Evolutionary conservation across 2,329 filamentous ascomycete species (phyloP).

Genomic region (Paecilomyces variotii): DNA sequence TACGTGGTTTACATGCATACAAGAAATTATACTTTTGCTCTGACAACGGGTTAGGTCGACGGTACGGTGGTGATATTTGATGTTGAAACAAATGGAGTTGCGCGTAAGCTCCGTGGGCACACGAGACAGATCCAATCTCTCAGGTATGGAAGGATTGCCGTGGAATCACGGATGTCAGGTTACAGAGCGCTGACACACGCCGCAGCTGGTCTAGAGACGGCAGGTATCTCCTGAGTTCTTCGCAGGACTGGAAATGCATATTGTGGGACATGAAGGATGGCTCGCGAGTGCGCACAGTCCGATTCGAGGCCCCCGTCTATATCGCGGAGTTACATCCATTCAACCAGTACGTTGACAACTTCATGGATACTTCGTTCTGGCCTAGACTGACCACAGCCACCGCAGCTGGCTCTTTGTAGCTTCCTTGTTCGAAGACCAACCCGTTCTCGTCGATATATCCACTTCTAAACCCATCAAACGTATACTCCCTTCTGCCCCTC

Average conservation of each 20-base stretch:
- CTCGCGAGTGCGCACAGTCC: slow-evolving; percentile 68
- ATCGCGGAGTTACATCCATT: slow-evolving; percentile 90
- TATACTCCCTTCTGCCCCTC: slow-evolving; percentile 71
- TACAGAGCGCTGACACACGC: slow-evolving; percentile 2
- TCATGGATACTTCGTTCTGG: background rate
- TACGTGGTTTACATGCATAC: slow-evolving; percentile 29
- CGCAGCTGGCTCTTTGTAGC: slow-evolving; percentile 76
- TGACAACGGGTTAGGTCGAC: slow-evolving; percentile 49
- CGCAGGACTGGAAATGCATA: slow-evolving; percentile 93
- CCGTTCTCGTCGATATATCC: slow-evolving; percentile 75
- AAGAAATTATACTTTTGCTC: slow-evolving; percentile 7
- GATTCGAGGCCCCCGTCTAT: slow-evolving; percentile 88
- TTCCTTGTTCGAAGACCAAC: slow-evolving; percentile 88
- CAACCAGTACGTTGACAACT: slow-evolving; percentile 59
- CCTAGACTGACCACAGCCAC: slow-evolving; percentile 1
- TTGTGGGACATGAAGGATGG: slow-evolving; percentile 83
- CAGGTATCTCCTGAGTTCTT: slow-evolving; percentile 82
- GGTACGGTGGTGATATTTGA: slow-evolving; percentile 95
- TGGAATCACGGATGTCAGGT: background rate
- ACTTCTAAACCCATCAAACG: slow-evolving; percentile 64
- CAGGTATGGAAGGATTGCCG: slow-evolving; percentile 37
- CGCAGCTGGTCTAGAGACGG: slow-evolving; percentile 82
- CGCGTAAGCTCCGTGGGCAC: slow-evolving; percentile 87
- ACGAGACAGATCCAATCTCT: slow-evolving; percentile 88
- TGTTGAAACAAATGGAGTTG: slow-evolving; percentile 93